These are phyloP conservation scores for Diaporthe citri DNA, from an alignment of 2,329 filamentous ascomycete genomes.

Conservation along the genomic window DNA sequence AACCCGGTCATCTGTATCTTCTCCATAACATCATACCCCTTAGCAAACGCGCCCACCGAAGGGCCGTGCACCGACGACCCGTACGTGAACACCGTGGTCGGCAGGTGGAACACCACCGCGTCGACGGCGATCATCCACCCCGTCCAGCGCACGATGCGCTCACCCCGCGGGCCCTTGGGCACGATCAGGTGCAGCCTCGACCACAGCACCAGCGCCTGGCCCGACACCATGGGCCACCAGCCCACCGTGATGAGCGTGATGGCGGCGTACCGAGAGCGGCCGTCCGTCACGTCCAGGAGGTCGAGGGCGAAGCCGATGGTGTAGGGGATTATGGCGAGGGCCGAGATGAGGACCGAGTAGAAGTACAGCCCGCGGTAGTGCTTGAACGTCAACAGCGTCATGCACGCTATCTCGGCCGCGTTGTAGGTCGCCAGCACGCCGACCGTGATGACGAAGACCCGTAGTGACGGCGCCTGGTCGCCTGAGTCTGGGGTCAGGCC, in stretches of 20 bases:
- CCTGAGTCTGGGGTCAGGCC: conserved; percentile 18
- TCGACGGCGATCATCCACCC: conserved; percentile 25
- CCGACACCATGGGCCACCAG: conserved; percentile 34
- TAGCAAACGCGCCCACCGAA: background rate
- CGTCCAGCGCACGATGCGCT: conserved; percentile 15
- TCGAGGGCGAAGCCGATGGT: conserved; percentile 26
- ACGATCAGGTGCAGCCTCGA: conserved; percentile 31
- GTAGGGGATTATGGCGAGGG: conserved; percentile 31
- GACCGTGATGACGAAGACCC: conserved; percentile 14
- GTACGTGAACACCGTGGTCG: conserved; percentile 34
- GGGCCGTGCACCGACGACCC: background rate
- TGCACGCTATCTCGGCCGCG: conserved; percentile 20
- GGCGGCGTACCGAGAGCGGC: conserved; percentile 7
- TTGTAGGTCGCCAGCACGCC: conserved; percentile 25
- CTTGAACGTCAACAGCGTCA: conserved; percentile 24
- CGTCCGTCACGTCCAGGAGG: conserved; percentile 4
- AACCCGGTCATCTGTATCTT: conserved; percentile 34
- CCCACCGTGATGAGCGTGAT: conserved; percentile 31
- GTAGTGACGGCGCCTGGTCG: background rate
- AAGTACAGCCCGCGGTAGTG: conserved; percentile 34
- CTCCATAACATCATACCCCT: conserved; percentile 32
- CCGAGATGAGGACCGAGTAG: conserved; percentile 18
- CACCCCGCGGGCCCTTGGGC: conserved; percentile 5
- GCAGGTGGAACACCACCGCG: conserved; percentile 15
- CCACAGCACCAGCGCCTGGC: conserved; percentile 32